phyloP scores from a whole-genome alignment of 2,329 filamentous ascomycete species.

The Cryphonectria naterciae region DNA sequence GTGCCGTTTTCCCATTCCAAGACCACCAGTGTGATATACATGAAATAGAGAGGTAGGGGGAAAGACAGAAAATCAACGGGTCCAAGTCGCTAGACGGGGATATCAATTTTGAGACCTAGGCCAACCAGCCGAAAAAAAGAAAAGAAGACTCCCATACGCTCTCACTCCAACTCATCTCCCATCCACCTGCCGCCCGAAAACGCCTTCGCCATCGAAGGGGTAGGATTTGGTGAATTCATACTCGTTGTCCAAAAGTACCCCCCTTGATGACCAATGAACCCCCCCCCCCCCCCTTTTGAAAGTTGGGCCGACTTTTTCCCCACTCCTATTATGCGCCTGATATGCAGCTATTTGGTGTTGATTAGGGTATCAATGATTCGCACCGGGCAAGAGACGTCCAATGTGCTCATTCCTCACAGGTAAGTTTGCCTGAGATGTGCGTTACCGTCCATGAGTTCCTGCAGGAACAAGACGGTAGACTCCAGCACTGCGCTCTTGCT shows the following conservation, averaged over 20 bases:
- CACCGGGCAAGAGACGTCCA: neutral
- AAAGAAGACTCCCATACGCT: neutral
- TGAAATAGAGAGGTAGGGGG: neutral
- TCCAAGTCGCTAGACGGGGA: neutral
- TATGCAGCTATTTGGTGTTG: neutral
- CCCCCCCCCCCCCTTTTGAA: too few species aligned
- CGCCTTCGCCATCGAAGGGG: neutral
- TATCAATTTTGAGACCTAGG: neutral
- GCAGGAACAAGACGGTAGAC: slow-evolving; percentile 78
- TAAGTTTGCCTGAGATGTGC: slow-evolving; percentile 51
- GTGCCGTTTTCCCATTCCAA: neutral
- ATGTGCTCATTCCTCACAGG: neutral
- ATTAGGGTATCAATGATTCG: neutral
- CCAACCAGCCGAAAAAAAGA: neutral
- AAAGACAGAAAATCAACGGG: neutral
- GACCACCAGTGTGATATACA: neutral
- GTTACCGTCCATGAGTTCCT: slow-evolving; percentile 73
- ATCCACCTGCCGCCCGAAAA: neutral
- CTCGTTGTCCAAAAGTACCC: neutral
- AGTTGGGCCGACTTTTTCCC: neutral
- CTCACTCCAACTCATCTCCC: neutral
- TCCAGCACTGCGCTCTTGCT: slow-evolving; percentile 82
- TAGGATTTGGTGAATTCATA: neutral
- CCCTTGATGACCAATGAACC: neutral
- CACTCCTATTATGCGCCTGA: neutral